Evolutionary conservation across 2,329 filamentous ascomycete species (phyloP), one percentile per base, ranked within the genome.

Genomic region (Lachnellula arida): DNA sequence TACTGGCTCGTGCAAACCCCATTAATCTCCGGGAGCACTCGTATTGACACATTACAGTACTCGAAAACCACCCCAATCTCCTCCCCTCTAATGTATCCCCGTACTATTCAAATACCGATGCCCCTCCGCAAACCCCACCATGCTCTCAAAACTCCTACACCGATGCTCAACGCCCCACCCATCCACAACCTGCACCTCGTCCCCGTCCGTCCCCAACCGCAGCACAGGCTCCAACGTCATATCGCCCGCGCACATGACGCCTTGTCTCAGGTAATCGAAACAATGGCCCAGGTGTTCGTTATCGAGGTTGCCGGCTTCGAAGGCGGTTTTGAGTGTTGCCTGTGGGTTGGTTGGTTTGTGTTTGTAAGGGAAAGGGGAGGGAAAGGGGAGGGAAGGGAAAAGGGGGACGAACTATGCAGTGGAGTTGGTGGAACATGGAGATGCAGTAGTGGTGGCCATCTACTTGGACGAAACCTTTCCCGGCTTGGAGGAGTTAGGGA

Each of bases 241-340:
- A 34, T 62, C 60, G 23, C 60, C 60, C 2, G 58, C 47, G 40
- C 60, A 62, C 60, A 60, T 60, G 17, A 56, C 40, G 3, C 49
- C 60, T 44, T 62, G 60, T 2, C 58, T 50, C 19, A 62, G 48
- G 47, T 62, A 62, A 40, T 62, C 60, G 17, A 60, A 60, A 39
- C 60, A 60, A 35, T 62, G 58, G 35, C 22, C 46, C 11, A 60
- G 46, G 44, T 57, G 57, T 43, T 25, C 25, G 44, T 17, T 15
- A 8, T 46, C 15, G 19, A 14, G 22, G 44, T 15, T 8, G 4
- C 3, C 3, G 23, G 44, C 4, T 4, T 54, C 52, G 34, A 60
- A 59, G n/a, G 57, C 57, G 25, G 57, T 44, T 48, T 59, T 56
- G 7, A 59, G 44, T 34, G 50, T 46, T 17, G 56, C 56, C 56